Evolutionary conservation across 1,284 basidiomycete genomes (phyloP), one percentile per base, ranked within the genome.

Genomic region (Mycosarcoma mackinlayi): DNA sequence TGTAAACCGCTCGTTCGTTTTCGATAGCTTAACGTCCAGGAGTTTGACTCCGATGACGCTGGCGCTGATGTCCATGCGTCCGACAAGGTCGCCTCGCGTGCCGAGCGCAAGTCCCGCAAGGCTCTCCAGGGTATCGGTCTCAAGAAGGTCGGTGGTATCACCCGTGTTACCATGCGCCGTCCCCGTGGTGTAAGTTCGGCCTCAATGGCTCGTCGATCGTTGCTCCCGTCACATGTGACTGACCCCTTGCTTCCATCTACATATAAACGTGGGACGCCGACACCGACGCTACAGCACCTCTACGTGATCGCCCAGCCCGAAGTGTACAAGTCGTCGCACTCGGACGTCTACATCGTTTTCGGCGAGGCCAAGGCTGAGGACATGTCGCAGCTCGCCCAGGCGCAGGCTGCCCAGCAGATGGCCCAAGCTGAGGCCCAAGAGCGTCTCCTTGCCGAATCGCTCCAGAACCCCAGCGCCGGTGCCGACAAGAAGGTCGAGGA

Each of bases 261-360:
- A 16, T 13, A 11, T 18, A 18, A 18, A 23, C 21, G 19, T 14
- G 14, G 13, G 3, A 23, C 14, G 3, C 6, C 6, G 28, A 30
- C 30, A 23, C 30, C 19, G 13, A 25, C 19, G 5, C 8, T 23
- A 61, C 56, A 93, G 91, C 87, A 94, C 72, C 89, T 98, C 65
- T 92, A 97, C 84, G 94, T 98, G 69, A 89, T 98, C 78, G 88
- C 92, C 65, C 87, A 91, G 61, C 95, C 96, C 51, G 95, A 98
- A 77, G 95, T 98, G 52, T 98, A 93, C 90, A 98, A 97, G 87
- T 94, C 93, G 50, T 89, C 92, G 49, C 92, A 92, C 85, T 94
- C 92, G 80, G 96, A 98, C 85, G 93, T 91, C 85, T 98, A 98
- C 88, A 93, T 98, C 83, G 93, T 98, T 73, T 98, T 98, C 79